These are phyloP conservation scores for Jatropha curcas DNA, from an alignment of 345 rosid species.

Conservation along the genomic window DNA sequence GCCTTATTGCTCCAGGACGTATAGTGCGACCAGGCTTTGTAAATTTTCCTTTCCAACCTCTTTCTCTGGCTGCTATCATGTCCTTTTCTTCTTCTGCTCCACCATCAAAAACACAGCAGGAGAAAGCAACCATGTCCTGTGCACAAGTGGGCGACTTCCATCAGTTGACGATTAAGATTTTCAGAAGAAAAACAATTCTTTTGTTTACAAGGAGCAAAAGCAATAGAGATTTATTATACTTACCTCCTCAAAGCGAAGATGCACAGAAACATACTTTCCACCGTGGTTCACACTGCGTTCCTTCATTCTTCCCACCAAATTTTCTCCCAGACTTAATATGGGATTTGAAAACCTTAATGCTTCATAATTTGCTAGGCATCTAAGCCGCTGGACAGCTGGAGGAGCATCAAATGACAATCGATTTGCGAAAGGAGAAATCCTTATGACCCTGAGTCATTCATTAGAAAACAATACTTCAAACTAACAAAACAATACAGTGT, in stretches of 20 bases:
- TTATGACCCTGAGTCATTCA: conserved; percentile 66
- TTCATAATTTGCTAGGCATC: conserved; percentile 94
- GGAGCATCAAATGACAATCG: conserved; percentile 97
- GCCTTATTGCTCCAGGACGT: conserved; percentile 95
- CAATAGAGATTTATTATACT: conserved; percentile 26
- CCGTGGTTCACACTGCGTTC: conserved; percentile 76
- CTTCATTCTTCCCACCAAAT: conserved; percentile 92
- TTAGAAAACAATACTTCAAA: conserved; percentile 14
- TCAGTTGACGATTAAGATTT: conserved; percentile 13
- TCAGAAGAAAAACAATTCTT: not conserved
- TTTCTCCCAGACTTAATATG: conserved; percentile 73
- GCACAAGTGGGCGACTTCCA: conserved; percentile 10
- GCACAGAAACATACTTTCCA: conserved; percentile 86
- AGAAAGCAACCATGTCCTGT: conserved; percentile 99
- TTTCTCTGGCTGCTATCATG: conserved; percentile 93
- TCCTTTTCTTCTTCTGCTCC: conserved; percentile 81
- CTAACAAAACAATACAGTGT: conserved; percentile 5
- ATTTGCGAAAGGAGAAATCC: conserved; percentile 99
- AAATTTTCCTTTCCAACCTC: conserved; percentile 98
- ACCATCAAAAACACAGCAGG: conserved; percentile 98
- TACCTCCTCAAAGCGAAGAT: conserved; percentile 99
- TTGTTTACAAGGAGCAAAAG: conserved; percentile 1
- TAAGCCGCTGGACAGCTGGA: conserved; percentile 80
- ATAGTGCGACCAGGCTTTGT: conserved; percentile 96
- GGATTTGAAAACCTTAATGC: conserved; percentile 78